Conservation (phyloP, 257 asterid genomes). For the Plantago major region DNA sequence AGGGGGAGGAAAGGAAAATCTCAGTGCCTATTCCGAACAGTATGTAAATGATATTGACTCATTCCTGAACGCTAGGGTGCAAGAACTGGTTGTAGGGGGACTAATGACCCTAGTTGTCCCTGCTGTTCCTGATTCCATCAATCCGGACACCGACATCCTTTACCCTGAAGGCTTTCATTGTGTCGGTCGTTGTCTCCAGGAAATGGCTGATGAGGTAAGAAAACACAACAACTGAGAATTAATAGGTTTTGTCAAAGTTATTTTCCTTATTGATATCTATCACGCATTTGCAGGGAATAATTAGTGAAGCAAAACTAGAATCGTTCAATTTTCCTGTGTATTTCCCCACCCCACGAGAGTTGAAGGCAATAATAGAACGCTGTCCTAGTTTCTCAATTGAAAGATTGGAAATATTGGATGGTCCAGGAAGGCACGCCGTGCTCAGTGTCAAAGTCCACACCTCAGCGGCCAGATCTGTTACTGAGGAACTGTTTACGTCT, state of each 20-base stretch:
- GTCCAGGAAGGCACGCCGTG: constrained; percentile 25
- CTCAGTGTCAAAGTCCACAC: constrained; percentile 23
- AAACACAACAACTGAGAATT: too few species aligned
- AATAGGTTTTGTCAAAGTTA: too few species aligned
- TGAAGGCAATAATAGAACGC: constrained; percentile 28
- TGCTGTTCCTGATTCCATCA: constrained; percentile 25
- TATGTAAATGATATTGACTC: constrained; percentile 27
- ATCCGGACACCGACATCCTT: constrained; percentile 18
- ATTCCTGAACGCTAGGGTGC: constrained; percentile 43
- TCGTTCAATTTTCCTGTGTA: constrained; percentile 50
- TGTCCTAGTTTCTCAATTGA: constrained; percentile 34
- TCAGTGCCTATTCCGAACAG: constrained; percentile 34
- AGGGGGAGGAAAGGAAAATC: constrained; percentile 26
- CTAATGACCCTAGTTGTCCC: constrained; percentile 43
- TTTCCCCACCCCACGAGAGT: constrained; percentile 34
- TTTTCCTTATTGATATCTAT: too few species aligned
- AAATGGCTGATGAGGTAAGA: constrained; percentile 49
- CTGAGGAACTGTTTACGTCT: constrained; percentile 31
- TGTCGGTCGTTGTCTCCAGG: constrained; percentile 37
- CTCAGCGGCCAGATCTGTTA: constrained; percentile 30
- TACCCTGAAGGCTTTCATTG: constrained; percentile 22
- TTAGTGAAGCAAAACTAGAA: constrained; percentile 33
- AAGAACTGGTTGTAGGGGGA: constrained; percentile 43
- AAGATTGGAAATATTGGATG: constrained; percentile 33
- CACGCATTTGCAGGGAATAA: constrained; percentile 29